Evolutionary conservation across 2,329 filamentous ascomycete genomes (phyloP).

Genomic region (Exserohilum turcica): DNA sequence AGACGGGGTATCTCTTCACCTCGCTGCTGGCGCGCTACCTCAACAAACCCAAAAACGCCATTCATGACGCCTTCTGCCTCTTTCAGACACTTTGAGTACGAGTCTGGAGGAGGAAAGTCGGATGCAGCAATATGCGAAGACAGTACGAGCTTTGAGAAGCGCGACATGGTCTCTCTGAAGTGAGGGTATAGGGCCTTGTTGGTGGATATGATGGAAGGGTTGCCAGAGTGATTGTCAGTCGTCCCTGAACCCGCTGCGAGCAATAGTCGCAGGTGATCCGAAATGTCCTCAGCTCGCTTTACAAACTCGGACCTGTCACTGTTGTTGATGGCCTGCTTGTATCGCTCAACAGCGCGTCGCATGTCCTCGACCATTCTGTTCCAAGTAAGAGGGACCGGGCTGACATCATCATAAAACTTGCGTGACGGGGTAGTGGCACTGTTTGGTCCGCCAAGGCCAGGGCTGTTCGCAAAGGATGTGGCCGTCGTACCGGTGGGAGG

Average conservation of each 20-base stretch:
- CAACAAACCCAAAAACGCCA: conserved; percentile 94
- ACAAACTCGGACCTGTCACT: conserved; percentile 89
- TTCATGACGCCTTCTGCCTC: conserved; percentile 96
- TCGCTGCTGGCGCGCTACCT: conserved; percentile 89
- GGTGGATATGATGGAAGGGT: conserved; percentile 98
- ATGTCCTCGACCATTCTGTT: conserved; percentile 89
- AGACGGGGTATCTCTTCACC: conserved; percentile 93
- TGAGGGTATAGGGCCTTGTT: conserved; percentile 97
- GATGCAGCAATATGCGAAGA: conserved; percentile 97
- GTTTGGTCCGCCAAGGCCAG: conserved; percentile 49
- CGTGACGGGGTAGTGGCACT: conserved; percentile 65
- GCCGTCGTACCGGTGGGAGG: conserved; percentile 58
- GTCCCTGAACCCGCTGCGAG: conserved; percentile 96
- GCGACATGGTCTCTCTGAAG: conserved; percentile 99
- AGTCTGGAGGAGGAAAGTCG: conserved; percentile 93
- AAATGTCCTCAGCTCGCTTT: conserved; percentile 93
- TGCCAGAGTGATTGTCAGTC: conserved; percentile 97
- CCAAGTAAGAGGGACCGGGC: conserved; percentile 82
- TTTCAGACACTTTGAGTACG: conserved; percentile 90
- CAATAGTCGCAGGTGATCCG: conserved; percentile 89
- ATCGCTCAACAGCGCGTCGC: conserved; percentile 86
- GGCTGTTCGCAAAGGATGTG: conserved; percentile 60
- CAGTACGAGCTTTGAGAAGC: conserved; percentile 98
- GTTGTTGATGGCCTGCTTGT: conserved; percentile 84
- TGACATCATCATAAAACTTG: conserved; percentile 90